A percentile compares a stretch with the other conserved stretches of the same genome.
phyloP scores from a whole-genome alignment of 257 asterid species.

The Nicotiana attenuata region DNA sequence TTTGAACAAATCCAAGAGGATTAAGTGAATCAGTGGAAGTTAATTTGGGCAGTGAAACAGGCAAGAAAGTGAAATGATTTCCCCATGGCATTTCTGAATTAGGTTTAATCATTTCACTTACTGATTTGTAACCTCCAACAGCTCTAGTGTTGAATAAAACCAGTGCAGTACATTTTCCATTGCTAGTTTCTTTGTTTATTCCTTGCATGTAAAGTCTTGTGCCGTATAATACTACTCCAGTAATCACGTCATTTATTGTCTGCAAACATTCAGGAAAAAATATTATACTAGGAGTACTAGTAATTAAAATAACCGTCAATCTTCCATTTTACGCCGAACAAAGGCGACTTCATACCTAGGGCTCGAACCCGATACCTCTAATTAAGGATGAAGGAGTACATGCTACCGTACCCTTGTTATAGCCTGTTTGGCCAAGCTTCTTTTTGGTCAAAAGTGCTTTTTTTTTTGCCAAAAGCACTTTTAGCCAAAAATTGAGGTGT shows the following conservation, averaged over 20 bases:
- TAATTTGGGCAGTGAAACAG: conserved; percentile 39
- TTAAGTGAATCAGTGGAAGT: conserved; percentile 2
- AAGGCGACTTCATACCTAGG: too few species aligned
- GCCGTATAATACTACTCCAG: conserved; percentile 45
- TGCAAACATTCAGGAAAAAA: background rate
- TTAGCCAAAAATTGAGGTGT: too few species aligned
- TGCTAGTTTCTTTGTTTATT: conserved; percentile 11
- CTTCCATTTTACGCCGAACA: too few species aligned
- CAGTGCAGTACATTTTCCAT: conserved; percentile 37
- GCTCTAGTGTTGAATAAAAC: conserved; percentile 57
- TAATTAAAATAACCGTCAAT: too few species aligned
- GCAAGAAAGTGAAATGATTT: conserved; percentile 54
- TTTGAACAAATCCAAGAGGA: conserved; percentile 38
- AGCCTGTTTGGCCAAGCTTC: too few species aligned
- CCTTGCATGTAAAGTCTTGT: conserved; percentile 58
- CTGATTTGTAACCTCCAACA: conserved; percentile 49
- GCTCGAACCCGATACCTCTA: too few species aligned
- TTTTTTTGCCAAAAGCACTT: too few species aligned
- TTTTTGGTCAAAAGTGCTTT: too few species aligned
- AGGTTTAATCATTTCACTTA: conserved; percentile 53
- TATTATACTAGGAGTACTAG: too few species aligned
- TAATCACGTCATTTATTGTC: conserved; percentile 61
- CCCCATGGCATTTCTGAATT: conserved; percentile 56
- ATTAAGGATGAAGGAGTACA: too few species aligned
- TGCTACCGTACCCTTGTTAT: too few species aligned